Conservation (phyloP, 1,284 basidiomycete species). For the Sparassis latifolia region DNA sequence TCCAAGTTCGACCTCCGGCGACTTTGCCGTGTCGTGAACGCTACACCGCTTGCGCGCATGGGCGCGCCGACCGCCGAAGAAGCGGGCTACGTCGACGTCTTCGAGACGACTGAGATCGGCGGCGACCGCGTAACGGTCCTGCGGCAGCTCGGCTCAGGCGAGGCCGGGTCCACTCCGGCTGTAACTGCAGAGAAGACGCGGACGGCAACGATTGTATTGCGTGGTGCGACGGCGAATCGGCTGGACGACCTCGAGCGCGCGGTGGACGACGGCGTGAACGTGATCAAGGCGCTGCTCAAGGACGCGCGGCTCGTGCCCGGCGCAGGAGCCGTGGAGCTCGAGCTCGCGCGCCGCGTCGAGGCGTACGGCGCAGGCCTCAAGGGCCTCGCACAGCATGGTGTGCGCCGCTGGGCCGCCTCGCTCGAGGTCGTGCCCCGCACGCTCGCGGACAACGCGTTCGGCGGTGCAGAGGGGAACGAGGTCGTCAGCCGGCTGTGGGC, state of each 20-base stretch:
- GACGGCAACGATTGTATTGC: slow-evolving; percentile 90
- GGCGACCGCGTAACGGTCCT: slow-evolving; percentile 98
- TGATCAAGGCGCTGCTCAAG: slow-evolving; percentile 90
- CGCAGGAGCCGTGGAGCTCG: slow-evolving; percentile 91
- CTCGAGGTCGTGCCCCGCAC: slow-evolving; percentile 93
- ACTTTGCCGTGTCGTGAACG: slow-evolving; percentile 91
- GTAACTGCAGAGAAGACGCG: slow-evolving; percentile 60
- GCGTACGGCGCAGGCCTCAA: slow-evolving; percentile 85
- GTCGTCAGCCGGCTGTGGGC: slow-evolving; percentile 86
- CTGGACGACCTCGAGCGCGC: slow-evolving; percentile 94
- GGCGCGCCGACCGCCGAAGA: slow-evolving; percentile 97
- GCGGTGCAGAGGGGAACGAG: slow-evolving; percentile 90
- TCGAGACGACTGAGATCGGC: slow-evolving; percentile 95
- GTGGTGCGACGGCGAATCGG: slow-evolving; percentile 94
- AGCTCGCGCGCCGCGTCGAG: slow-evolving; percentile 81
- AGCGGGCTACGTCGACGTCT: slow-evolving; percentile 89
- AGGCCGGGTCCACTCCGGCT: slow-evolving; percentile 29
- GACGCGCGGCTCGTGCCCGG: slow-evolving; percentile 91
- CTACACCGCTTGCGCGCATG: slow-evolving; percentile 92
- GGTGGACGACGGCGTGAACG: slow-evolving; percentile 96
- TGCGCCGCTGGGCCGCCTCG: slow-evolving; percentile 86
- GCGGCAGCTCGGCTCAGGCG: slow-evolving; percentile 69
- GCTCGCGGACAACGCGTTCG: slow-evolving; percentile 90
- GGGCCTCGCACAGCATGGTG: slow-evolving; percentile 91
- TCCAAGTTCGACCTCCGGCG: slow-evolving; percentile 98